Percentiles rank a stretch among this genome's conserved stretches.
phyloP scores from a whole-genome alignment of 164 flowering plant species.

The Annona cherimola region DNA sequence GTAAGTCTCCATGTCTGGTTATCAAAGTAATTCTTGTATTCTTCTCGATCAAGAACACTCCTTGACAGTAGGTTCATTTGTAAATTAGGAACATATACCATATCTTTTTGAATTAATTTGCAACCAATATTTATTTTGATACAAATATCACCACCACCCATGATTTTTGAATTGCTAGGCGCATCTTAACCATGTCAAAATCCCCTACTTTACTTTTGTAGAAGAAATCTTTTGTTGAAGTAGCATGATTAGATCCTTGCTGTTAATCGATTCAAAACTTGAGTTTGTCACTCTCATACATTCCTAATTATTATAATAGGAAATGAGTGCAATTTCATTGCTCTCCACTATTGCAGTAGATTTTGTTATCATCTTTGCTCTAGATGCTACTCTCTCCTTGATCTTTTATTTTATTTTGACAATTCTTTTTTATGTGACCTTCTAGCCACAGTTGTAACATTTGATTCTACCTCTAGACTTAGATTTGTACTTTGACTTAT shows the following conservation, averaged over 20 bases:
- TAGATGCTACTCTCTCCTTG: background rate
- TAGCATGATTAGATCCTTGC: background rate
- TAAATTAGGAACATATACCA: background rate
- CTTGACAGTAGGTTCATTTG: background rate
- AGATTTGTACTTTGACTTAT: background rate
- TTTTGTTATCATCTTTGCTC: background rate
- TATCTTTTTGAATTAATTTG: background rate
- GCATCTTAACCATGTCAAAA: slow-evolving; percentile 3
- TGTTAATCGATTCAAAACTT: background rate
- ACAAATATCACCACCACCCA: background rate
- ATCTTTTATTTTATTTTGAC: background rate
- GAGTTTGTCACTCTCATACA: too few relatives aligned
- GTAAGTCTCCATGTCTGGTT: background rate
- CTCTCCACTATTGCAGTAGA: background rate
- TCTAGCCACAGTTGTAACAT: too few relatives aligned
- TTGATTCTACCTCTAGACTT: background rate
- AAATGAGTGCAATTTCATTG: too few relatives aligned
- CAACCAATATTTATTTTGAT: background rate
- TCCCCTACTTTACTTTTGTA: background rate
- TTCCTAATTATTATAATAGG: background rate
- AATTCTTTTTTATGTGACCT: background rate
- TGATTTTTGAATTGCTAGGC: background rate
- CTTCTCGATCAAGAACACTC: background rate
- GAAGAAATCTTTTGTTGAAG: background rate
- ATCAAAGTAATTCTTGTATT: background rate